Conservation (phyloP, 2,329 filamentous ascomycete species). For the Colletotrichum abscissum region DNA sequence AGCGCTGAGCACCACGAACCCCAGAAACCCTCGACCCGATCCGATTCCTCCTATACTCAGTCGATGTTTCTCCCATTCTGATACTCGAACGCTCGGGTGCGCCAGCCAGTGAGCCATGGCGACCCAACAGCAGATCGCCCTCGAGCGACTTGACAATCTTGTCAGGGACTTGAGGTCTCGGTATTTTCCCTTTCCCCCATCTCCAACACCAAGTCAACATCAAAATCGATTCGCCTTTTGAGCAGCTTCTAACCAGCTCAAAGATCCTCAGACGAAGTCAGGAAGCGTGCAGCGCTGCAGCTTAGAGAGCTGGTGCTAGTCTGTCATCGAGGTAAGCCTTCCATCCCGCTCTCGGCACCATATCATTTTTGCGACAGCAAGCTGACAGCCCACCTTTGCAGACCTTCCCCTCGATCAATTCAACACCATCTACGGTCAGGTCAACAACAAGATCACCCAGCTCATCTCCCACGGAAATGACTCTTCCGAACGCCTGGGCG, state of each 20-base stretch:
- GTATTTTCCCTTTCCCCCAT: constrained; percentile 46
- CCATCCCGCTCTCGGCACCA: constrained; percentile 16
- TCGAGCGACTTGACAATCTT: constrained; percentile 66
- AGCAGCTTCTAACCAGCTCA: background rate
- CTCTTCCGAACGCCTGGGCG: constrained; percentile 88
- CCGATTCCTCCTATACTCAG: background rate
- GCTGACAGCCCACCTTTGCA: constrained; percentile 41
- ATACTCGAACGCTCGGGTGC: constrained; percentile 31
- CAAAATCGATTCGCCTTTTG: background rate
- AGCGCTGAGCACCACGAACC: background rate
- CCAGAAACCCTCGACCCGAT: background rate
- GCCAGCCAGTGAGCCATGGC: constrained; percentile 46
- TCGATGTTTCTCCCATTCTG: constrained; percentile 27
- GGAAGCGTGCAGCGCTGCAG: constrained; percentile 64
- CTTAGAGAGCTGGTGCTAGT: constrained; percentile 66
- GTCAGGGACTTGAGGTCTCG: constrained; percentile 67
- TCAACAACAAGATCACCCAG: constrained; percentile 67
- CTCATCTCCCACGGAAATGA: constrained; percentile 89
- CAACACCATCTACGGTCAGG: constrained; percentile 64
- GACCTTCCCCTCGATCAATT: constrained; percentile 88
- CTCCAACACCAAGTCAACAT: background rate
- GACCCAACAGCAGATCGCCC: constrained; percentile 62
- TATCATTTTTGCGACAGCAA: background rate
- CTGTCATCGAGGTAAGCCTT: constrained; percentile 63
- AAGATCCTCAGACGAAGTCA: constrained; percentile 56